Evolutionary conservation across 805 yeast genomes (phyloP), one percentile per base, ranked within the genome.

Genomic region (Candida sakaeoensis): DNA sequence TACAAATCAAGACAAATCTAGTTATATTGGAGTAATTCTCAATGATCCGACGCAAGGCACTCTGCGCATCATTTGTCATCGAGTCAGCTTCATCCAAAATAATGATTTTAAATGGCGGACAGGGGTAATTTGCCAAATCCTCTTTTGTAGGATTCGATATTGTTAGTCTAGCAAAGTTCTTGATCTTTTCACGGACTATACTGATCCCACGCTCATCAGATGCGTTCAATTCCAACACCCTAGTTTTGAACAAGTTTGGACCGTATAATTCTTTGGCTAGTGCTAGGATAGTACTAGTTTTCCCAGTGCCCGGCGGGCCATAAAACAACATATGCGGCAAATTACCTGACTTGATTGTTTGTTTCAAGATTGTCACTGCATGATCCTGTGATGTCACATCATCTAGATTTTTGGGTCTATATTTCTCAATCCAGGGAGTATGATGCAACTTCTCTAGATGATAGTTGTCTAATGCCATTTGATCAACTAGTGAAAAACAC

Each of bases 41-140:
- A 53, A 53, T 53, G 1, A 95, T 91, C 61, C 99, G 77, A 65
- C 99, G 79, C 47, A 93, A 70, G 1, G 99, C 99, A 40, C 89
- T 79, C 58, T 93, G 99, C 0, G 99, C 99, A 52, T 88, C 97
- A 31, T 87, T 77, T 8, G 99, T 93, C 97, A 93, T 93, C 9
- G 96, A 87, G 60, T 93, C 97, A 1, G 97, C 97, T 61, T 90
- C 97, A 65, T 90, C 97, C 39, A 93, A 65, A 31, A 93, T 86
- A 47, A 93, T 84, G 52, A 93, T 79, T 58, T 93, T 93, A 63
- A 86, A 93, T 4, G 98, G 97, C 1, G 99, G 98, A 57, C 98
- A 91, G 2, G 98, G 96, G 63, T 89, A 90, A 14, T 79, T 74
- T 29, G 67, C 76, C 37, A 75, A 61, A 51, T 85, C 93, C 29